Base-by-base conservation (phyloP, 2,329 filamentous ascomycete species). In the Clonostachys rosea region DNA sequence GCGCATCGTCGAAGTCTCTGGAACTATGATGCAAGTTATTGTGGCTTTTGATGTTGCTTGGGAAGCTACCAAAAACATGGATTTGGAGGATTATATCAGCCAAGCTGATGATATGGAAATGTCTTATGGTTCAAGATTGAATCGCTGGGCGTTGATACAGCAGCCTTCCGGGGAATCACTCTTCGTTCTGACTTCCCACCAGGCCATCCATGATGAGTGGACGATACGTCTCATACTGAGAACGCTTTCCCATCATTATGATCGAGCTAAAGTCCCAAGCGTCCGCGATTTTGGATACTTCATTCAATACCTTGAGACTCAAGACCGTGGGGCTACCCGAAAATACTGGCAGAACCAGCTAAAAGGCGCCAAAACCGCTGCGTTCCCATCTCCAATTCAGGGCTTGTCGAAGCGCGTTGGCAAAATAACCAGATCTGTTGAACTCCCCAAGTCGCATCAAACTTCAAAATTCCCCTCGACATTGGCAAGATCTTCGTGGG, bases 241-340 rank as follows among this genome's bases (percentile, higher is more conserved):
- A 9, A 43, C 34, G 11, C 35, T 53, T 9, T 14, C 41, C 6
- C 13, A 39, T 33, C 43, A 24, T 33, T 46, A 50, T 35, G 5
- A 42, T 17, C 40, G 48, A 16, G 37, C 14, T 5, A 34, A 10
- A 24, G 64, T 0, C 61, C 67, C 17, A 55, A 63, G 5, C 36
- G 36, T 30, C 34, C 36, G 24, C 6, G 43, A 46, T 7, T 73
- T 71, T 56, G 68, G 65, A 41, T 57, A 65, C 34, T 73, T 71
- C 48, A 69, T 73, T 50, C 61, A 62, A 39, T 68, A 70, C 48
- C 60, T 73, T 10, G 59, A 64, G 49, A 60, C 69, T 34, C 58
- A 60, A 16, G 45, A 54, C 34, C 9, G 18, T 10, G 34, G 40
- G 13, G 30, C 43, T 34, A 13, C 46, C 12, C 34, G 17, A 6